phyloP scores from a whole-genome alignment of 1,139 yeast species.

The Suzukiozyma palmioleophila region DNA sequence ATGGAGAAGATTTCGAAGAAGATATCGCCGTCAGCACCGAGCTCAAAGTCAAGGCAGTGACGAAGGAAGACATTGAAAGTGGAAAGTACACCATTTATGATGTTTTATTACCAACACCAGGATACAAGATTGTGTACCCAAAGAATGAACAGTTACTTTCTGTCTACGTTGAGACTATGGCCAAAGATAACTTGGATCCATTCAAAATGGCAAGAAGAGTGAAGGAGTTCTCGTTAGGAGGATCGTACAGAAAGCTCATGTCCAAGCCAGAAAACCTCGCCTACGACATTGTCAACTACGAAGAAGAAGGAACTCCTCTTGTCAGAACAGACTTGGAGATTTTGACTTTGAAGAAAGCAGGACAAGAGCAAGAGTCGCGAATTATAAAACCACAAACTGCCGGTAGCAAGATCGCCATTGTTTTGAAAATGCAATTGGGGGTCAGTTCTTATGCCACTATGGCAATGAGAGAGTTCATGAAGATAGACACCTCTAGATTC shows the following conservation, averaged over 20 bases:
- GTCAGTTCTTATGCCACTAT: conserved; percentile 95
- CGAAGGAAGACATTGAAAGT: conserved; percentile 63
- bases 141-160: conserved; percentile 54
- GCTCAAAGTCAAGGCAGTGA: conserved; percentile 63
- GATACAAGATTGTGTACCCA: conserved; percentile 85
- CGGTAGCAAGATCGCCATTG: conserved; percentile 62
- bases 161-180: conserved; percentile 72
- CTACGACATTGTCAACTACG: conserved; percentile 60
- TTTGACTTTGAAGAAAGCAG: conserved; percentile 39
- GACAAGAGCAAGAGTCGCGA: conserved; percentile 15
- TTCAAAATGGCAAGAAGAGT: conserved; percentile 78
- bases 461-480: conserved; percentile 93
- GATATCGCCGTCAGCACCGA: conserved; percentile 55
- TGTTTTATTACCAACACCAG: conserved; percentile 91
- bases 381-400: conserved; percentile 26
- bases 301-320: conserved; percentile 60
- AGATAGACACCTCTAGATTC: conserved; percentile 67
- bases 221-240: conserved; percentile 86
- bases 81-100: conserved; percentile 70
- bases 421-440: conserved; percentile 73
- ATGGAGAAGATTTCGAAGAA: conserved; percentile 53
- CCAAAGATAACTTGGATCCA: conserved; percentile 78
- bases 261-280: conserved; percentile 63
- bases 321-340: conserved; percentile 81
- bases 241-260: conserved; percentile 79